Evolutionary conservation across 257 asterid species (phyloP), one percentile per base, ranked within the genome.

Genomic region (Anisodus tanguticus): DNA sequence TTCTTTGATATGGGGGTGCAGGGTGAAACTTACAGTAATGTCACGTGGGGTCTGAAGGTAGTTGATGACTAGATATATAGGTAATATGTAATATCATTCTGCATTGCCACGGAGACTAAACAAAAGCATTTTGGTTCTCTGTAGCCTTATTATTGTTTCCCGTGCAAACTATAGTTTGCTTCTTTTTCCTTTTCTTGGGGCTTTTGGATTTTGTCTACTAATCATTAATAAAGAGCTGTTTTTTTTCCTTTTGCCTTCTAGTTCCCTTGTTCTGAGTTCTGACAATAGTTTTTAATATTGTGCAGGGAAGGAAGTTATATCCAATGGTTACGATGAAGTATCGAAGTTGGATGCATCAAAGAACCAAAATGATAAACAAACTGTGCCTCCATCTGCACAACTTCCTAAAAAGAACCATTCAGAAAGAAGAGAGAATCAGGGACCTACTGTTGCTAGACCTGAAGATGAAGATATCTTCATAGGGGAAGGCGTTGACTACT

Each of bases 381-480:
- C 55, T 84, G 87, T 91, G 72, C 98, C 95, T 10, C 98, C 98
- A 37, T 97, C 97, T 72, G 97, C 97, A 39, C 97, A 97, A 47
- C 98, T 88, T 85, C 94, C 94, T 84, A 90, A 79, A 82, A 93
- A 83, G 88, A 88, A 81, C 70, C 86, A 71, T 69, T 89, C 90
- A 19, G 96, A 93, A 80, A 86, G 86, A 45, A 92, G 77, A 83
- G 98, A 90, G 89, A 89, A 90, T 72, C 92, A 81, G 76, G 94
- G 72, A 80, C 88, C 92, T 22, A 79, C 89, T 86, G 88, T 87
- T 83, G 88, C 88, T 83, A 90, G 98, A 88, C 82, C 80, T 70
- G 97, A 90, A 83, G 98, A 93, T 82, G 97, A 97, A 6, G 99
- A 97, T 91, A 97, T 97, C 86, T 97, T 97, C 87, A 91, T 95